These are phyloP conservation scores for Rhodotorula sp. DNA, from an alignment of 1,284 basidiomycete species.

Conservation along the genomic window DNA sequence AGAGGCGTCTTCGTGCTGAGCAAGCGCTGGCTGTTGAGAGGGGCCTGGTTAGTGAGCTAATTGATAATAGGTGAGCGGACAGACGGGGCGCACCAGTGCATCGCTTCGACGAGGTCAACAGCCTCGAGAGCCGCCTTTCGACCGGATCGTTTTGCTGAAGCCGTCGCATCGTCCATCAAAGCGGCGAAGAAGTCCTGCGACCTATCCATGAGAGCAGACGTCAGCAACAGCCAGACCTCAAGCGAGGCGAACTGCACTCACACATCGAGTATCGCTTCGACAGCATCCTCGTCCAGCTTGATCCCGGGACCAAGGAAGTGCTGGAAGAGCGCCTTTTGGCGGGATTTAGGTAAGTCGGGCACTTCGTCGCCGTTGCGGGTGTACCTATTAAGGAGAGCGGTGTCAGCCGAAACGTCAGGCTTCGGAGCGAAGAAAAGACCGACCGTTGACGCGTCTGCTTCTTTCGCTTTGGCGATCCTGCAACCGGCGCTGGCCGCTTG, in stretches of 20 bases:
- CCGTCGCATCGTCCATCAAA: conserved; percentile 4
- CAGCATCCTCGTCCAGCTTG: conserved; percentile 2
- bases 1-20: conserved; percentile 5
- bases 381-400: not conserved
- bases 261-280: conserved; percentile 20
- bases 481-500: conserved; percentile 5
- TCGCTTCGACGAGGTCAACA: conserved; percentile 1
- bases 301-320: conserved; percentile 14
- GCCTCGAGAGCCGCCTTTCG: not conserved
- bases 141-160: conserved; percentile 3
- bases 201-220: not conserved
- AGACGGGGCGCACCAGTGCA: not conserved
- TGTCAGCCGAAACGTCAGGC: too few relatives aligned
- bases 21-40: conserved; percentile 6
- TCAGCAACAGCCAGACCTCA: not conserved
- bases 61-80: not conserved
- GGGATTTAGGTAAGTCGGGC: conserved; percentile 3
- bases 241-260: not conserved
- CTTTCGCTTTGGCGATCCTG: not conserved
- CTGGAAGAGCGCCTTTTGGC: conserved; percentile 16
- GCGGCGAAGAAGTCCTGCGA: conserved; percentile 20
- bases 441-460: conserved; percentile 5
- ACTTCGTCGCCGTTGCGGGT: conserved; percentile 12
- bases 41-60: too few relatives aligned
- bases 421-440: not conserved